Base-by-base conservation (phyloP, 1,139 yeast species). In the Candida glucosophila region DNA sequence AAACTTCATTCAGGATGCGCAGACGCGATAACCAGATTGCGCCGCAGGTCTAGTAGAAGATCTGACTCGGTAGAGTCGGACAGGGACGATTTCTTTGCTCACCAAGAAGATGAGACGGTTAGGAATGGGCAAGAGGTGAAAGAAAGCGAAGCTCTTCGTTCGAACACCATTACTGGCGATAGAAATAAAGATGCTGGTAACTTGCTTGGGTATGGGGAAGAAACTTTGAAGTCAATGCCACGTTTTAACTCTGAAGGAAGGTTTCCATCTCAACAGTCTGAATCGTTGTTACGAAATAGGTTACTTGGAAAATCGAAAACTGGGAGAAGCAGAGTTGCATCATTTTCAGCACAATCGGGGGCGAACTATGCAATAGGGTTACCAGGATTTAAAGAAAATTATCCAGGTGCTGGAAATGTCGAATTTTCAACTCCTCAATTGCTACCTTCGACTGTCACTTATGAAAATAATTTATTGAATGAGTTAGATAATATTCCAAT, bases 1-100 rank as follows among this genome's bases (percentile, higher is more conserved):
- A 90, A 90, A 49, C 65, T 90, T 15, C 98, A 90, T 49, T 79
- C 95, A 12, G 77, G 77, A 10, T 72, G 76, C 34, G 46, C 66
- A 5, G 71, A 65, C 36, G 71, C 72, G 20, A 63, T 65, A 25
- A 61, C 70, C 3, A 47, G 72, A 27, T 54, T 65, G 33, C 54
- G 72, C 29, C 40, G 67, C 22, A 63, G 62, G 35, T 58, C 62
- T 29, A 52, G 61, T 27, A 63, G 59, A 35, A 41, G 56, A 20
- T 30, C 45, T 36, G 33, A 19, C 41, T 36, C 24, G 32, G 19
- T 22, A 13, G 23, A 26, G 9, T 16, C 13, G 17, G 25, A 17
- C 8, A 14, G 14, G 17, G 22, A 14, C 6, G 8, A 6, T 14
- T n/a, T n/a, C n/a, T n/a, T n/a, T n/a, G n/a, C n/a, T n/a, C n/a